Conservation (phyloP, 1,284 basidiomycete genomes). For the Melanopsichium pennsylvanicum region DNA sequence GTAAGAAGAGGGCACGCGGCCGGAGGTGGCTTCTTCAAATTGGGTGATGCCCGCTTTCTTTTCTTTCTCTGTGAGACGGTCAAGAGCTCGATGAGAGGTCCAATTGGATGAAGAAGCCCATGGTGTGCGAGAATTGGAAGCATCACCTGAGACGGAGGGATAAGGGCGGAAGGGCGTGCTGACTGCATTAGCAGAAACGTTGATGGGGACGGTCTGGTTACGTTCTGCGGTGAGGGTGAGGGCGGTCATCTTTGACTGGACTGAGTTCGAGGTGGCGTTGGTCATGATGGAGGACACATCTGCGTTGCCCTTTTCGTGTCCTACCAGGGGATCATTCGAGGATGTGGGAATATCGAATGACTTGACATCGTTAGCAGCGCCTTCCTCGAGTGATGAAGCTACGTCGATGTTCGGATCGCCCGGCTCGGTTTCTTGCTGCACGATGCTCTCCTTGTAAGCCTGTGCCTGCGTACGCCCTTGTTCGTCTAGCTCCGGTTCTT, state of each 20-base stretch:
- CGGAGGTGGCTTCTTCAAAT: slow-evolving; percentile 44
- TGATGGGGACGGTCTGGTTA: slow-evolving; percentile 22
- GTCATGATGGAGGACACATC: slow-evolving; percentile 35
- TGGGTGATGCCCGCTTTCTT: slow-evolving; percentile 44
- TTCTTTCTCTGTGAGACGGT: slow-evolving; percentile 41
- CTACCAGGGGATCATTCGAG: neutral
- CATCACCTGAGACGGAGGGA: slow-evolving; percentile 35
- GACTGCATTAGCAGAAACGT: slow-evolving; percentile 30
- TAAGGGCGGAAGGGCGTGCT: slow-evolving; percentile 20
- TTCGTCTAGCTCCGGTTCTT: slow-evolving; percentile 14
- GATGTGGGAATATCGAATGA: slow-evolving; percentile 14
- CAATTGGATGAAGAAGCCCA: slow-evolving; percentile 28
- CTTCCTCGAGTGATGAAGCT: no score
- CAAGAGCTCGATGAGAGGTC: slow-evolving; percentile 41
- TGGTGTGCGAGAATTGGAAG: slow-evolving; percentile 16
- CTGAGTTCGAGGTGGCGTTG: slow-evolving; percentile 18
- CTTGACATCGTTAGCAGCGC: slow-evolving; percentile 1
- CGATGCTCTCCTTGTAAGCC: slow-evolving; percentile 36
- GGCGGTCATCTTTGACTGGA: slow-evolving; percentile 38
- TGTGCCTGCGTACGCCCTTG: slow-evolving; percentile 27
- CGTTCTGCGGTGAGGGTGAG: slow-evolving; percentile 22
- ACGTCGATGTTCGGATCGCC: neutral
- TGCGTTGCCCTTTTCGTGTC: neutral
- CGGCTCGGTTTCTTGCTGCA: neutral
- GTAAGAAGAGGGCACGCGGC: slow-evolving; percentile 34